These are phyloP conservation scores for Chlamydomonas applanata DNA, from an alignment of 139 green algal genomes.

Conservation along the genomic window DNA sequence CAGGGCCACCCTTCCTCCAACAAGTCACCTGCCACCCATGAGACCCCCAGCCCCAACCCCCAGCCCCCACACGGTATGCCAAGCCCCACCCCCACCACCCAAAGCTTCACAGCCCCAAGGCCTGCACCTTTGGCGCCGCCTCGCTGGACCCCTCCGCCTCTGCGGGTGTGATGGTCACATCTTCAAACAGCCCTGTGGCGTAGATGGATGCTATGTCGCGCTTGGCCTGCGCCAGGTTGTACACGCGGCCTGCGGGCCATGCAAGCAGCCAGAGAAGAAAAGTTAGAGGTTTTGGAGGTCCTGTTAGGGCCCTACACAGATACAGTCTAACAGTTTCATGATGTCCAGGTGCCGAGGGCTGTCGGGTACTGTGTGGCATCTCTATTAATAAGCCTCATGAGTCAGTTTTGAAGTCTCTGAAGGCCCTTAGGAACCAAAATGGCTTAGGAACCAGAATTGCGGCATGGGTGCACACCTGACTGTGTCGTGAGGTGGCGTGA, in stretches of 20 bases:
- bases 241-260: constrained; percentile 66
- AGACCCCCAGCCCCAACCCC: neutral
- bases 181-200: constrained; percentile 91
- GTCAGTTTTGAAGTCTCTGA: too few relatives aligned
- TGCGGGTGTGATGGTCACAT: constrained; percentile 85
- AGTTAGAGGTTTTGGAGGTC: too few relatives aligned
- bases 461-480: constrained; percentile 55
- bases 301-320: too few relatives aligned
- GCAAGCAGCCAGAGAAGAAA: too few relatives aligned
- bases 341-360: too few relatives aligned
- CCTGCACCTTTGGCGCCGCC: constrained; percentile 46
- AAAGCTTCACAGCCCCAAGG: neutral
- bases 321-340: too few relatives aligned
- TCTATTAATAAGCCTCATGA: too few relatives aligned
- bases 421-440: too few relatives aligned
- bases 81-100: neutral
- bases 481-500: constrained; percentile 77
- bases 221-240: constrained; percentile 71
- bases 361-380: too few relatives aligned
- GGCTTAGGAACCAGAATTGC: too few relatives aligned
- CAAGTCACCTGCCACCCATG: neutral
- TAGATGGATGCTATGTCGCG: constrained; percentile 90
- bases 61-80: neutral
- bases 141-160: constrained; percentile 74
- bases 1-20: too few relatives aligned